Evolutionary conservation across 495 filamentous ascomycete species (phyloP), one percentile per base, ranked within the genome.

Genomic region (Diplogelasinospora grovesii): DNA sequence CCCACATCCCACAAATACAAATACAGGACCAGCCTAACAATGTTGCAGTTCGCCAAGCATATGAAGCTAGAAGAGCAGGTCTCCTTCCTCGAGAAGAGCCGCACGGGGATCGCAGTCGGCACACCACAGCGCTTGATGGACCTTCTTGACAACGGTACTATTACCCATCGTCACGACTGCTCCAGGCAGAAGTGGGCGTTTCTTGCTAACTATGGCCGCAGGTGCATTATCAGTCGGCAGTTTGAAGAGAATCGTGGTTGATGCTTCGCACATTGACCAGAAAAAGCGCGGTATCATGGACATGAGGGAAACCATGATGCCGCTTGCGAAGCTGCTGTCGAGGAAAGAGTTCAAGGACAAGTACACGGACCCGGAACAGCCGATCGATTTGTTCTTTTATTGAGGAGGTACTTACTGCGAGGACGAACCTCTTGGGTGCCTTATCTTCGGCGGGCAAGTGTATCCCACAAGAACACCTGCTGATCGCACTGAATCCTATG

Each of bases 31-130:
- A 9, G 5, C 11, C 27, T 52, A 25, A 44, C 26, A 15, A 22
- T 65, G 29, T 96, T 98, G 86, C 89, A 73, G 36, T 98, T 98
- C 60, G 90, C 93, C 6, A 98, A 98, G 57, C 92, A 98, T 48
- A 95, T 98, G 67, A 98, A 98, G 64, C 49, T 98, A 5, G 74
- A 85, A 38, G 93, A 96, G 47, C 83, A 87, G 13, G 78, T 89
- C 39, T 74, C 83, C 34, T 83, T 83, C 60, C 75, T 89, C 66
- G 61, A 86, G 63, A 64, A 74, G 60, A 57, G 46, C 41, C 82
- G 83, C 35, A 83, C 86, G 6, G 82, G 83, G 14, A 83, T 97
- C 37, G 89, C 86, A 1, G 85, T 95, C 14, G 92, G 92, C 5
- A 98, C 92, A 2, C 90, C 92, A 2, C 69, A 79, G 32, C 73